Base-by-base conservation (phyloP, 768 basidiomycete species). In the Suillus spraguei region DNA sequence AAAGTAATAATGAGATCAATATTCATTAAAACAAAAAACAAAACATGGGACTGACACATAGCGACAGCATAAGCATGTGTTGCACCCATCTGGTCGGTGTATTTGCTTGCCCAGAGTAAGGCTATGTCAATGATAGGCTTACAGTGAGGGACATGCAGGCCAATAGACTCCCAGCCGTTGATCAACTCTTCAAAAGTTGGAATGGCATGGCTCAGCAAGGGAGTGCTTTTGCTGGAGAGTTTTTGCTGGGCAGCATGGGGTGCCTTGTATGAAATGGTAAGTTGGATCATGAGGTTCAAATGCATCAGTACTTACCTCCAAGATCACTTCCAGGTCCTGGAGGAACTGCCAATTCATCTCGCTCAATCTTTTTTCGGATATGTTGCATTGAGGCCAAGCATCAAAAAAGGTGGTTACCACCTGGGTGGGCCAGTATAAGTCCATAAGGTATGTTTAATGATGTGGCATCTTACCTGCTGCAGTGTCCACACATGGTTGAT, bases 401-500 rank as follows among this genome's bases (percentile, higher is more conserved):
- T 44, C 20, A 6, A 63, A 36, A 28, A 64, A 66, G n/a, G n/a
- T n/a, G n/a, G n/a, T n/a, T n/a, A n/a, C n/a, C n/a, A n/a, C n/a
- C n/a, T n/a, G n/a, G n/a, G n/a, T 36, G 35, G 35, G 35, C 35
- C 5, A 36, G 2, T 36, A 36, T 36, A 1, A 36, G 35, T 36
- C 35, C 10, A 36, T 36, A 9, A 36, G n/a, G 1, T 38, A 44
- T 44, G 44, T n/a, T 44, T n/a, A 8, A 44, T 10, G 44, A 9
- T 44, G 20, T n/a, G 44, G 4, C 0, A 20, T 46, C 63, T 55
- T 64, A 64, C 65, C 35, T 49, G 63, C 2, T 13, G 33, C 28
- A 64, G 60, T 6, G 53, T 33, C 13, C 33, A 5, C 50, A 65
- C 33, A 33, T 28, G 5, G 36, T 67, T 49, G 0, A 81, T 64